phyloP scores from a whole-genome alignment of 371 early-diverging fungal genomes.

The Apophysomyces trapeziformis region DNA sequence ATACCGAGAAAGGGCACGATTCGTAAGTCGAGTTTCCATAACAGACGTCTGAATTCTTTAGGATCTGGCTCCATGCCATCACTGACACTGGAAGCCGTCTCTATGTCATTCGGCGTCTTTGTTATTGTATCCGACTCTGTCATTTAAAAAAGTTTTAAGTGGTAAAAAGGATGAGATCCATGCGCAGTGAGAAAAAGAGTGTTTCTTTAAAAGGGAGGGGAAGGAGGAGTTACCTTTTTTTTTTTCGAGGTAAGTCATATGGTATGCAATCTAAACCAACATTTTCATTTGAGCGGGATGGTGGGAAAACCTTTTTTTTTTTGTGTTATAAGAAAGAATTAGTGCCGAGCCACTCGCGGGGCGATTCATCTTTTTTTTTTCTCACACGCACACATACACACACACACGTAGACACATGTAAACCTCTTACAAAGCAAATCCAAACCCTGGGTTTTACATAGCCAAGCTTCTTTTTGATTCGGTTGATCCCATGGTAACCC shows the following conservation, averaged over 20 bases:
- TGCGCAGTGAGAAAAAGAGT: no score
- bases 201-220: no score
- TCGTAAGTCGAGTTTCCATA: slow-evolving; percentile 28
- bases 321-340: no score
- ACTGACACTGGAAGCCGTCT: neutral
- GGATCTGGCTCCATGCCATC: slow-evolving; percentile 15
- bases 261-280: no score
- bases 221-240: no score
- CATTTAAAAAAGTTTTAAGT: slow-evolving; percentile 3
- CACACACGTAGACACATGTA: no score
- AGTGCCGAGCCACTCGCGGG: no score
- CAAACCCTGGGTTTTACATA: neutral
- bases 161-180: neutral
- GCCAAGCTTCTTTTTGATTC: neutral
- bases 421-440: neutral
- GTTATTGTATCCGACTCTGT: neutral
- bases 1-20: slow-evolving; percentile 45
- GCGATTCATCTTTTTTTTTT: no score
- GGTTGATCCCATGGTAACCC: neutral
- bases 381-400: neutral
- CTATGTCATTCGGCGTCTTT: neutral
- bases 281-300: no score
- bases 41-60: slow-evolving; percentile 7
- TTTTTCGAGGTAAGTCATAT: neutral
- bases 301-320: no score